Percentiles rank a stretch among this genome's conserved stretches.
These are phyloP conservation scores for Clarkia xantiana DNA, from an alignment of 345 rosid genomes.

Conservation along the genomic window DNA sequence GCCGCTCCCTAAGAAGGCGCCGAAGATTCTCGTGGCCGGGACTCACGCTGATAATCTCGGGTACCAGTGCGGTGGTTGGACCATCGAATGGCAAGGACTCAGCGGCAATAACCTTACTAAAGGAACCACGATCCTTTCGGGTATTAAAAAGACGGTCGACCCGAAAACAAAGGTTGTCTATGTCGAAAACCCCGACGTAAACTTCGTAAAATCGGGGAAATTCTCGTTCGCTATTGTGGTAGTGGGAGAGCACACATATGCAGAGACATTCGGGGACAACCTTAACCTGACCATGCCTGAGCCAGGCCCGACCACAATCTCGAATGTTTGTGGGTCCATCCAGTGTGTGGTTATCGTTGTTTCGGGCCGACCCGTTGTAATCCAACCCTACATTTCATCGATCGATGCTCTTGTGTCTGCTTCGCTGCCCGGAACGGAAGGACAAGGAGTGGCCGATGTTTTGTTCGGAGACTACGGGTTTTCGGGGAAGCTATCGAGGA, in stretches of 20 bases:
- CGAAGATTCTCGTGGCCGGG: constrained; percentile 41
- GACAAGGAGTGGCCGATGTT: constrained; percentile 56
- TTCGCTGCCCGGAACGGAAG: constrained; percentile 72
- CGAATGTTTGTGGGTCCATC: constrained; percentile 29
- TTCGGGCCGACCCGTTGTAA: constrained; percentile 55
- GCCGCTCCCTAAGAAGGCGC: constrained; percentile 38
- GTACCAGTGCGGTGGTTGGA: constrained; percentile 59
- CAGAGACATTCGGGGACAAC: constrained; percentile 56
- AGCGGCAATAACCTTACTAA: constrained; percentile 37
- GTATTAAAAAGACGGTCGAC: constrained; percentile 36
- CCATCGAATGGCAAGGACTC: constrained; percentile 45
- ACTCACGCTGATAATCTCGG: constrained; percentile 45
- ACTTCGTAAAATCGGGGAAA: constrained; percentile 18
- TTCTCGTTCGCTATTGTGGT: constrained; percentile 41
- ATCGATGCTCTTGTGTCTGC: constrained; percentile 54
- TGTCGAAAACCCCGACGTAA: constrained; percentile 25
- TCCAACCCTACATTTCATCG: constrained; percentile 29
- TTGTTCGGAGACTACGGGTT: constrained; percentile 58
- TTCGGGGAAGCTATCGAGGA: constrained; percentile 45
- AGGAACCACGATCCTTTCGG: constrained; percentile 65
- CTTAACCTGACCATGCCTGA: constrained; percentile 24
- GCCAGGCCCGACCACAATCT: constrained; percentile 39
- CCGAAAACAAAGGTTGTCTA: constrained; percentile 34
- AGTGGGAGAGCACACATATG: constrained; percentile 54
- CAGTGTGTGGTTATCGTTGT: constrained; percentile 45